phyloP scores from a whole-genome alignment of 2,329 filamentous ascomycete genomes.

The Cladosporium velox region DNA sequence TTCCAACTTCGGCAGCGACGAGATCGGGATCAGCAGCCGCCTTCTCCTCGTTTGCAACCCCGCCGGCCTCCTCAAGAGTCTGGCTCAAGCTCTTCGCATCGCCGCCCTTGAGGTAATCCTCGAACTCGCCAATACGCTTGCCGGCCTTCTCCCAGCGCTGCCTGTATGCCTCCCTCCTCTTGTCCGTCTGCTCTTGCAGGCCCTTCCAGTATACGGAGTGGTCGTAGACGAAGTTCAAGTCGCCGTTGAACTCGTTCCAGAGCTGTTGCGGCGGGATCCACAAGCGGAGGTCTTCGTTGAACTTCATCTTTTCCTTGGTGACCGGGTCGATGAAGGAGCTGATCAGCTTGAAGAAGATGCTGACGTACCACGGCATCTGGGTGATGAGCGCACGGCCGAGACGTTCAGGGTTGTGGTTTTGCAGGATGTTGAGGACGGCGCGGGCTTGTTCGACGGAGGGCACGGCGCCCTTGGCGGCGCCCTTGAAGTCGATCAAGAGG shows the following conservation, averaged over 20 bases:
- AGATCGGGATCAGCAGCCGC: conserved; percentile 23
- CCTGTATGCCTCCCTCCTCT: conserved; percentile 63
- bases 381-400: conserved; percentile 86
- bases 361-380: conserved; percentile 88
- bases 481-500: conserved; percentile 89
- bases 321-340: conserved; percentile 94
- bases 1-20: conserved; percentile 26
- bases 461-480: conserved; percentile 72
- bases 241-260: conserved; percentile 74
- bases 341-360: conserved; percentile 94
- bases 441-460: conserved; percentile 75
- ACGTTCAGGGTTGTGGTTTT: conserved; percentile 93
- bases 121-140: conserved; percentile 79
- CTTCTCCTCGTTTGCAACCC: conserved; percentile 13
- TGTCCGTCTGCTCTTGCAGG: conserved; percentile 68
- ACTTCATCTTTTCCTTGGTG: conserved; percentile 93
- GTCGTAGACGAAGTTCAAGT: conserved; percentile 88
- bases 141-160: conserved; percentile 79
- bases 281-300: conserved; percentile 86
- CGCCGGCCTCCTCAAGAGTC: conserved; percentile 25
- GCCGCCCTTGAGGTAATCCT: conserved; percentile 82
- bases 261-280: conserved; percentile 83
- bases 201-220: conserved; percentile 88
- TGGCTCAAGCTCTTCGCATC: conserved; percentile 36
- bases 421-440: conserved; percentile 85